phyloP scores from a whole-genome alignment of 2,329 filamentous ascomycete species.

The Ascochyta rabiei region DNA sequence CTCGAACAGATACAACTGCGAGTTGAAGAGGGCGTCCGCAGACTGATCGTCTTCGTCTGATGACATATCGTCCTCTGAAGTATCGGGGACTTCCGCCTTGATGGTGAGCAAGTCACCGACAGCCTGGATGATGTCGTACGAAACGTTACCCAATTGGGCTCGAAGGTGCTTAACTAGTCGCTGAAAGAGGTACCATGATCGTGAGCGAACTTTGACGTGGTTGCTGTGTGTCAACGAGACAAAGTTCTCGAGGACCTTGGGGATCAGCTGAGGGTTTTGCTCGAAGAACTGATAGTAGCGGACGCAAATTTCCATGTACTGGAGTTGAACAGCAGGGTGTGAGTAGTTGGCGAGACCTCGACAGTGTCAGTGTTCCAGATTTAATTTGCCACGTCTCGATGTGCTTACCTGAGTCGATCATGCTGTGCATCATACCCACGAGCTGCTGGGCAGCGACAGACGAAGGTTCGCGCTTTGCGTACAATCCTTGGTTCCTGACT shows the following conservation, averaged over 20 bases:
- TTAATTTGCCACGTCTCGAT: background rate
- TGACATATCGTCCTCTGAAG: slow-evolving; percentile 85
- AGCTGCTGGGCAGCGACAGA: slow-evolving; percentile 80
- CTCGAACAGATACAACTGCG: slow-evolving; percentile 92
- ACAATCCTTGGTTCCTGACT: slow-evolving; percentile 85
- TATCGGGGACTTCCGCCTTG: slow-evolving; percentile 83
- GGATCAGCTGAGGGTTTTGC: slow-evolving; percentile 78
- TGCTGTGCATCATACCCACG: slow-evolving; percentile 90
- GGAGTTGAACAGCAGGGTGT: slow-evolving; percentile 89
- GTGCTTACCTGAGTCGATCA: slow-evolving; percentile 84
- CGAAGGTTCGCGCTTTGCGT: slow-evolving; percentile 81
- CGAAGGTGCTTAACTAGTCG: slow-evolving; percentile 89
- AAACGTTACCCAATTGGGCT: slow-evolving; percentile 82
- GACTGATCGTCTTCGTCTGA: slow-evolving; percentile 91
- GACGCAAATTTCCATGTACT: slow-evolving; percentile 98
- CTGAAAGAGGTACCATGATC: slow-evolving; percentile 97
- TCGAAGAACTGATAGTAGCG: slow-evolving; percentile 95
- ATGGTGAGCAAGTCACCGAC: slow-evolving; percentile 88
- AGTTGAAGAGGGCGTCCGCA: slow-evolving; percentile 87
- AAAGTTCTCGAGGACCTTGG: slow-evolving; percentile 87
- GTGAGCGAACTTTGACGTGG: slow-evolving; percentile 82
- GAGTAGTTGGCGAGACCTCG: slow-evolving; percentile 81
- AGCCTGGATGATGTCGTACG: slow-evolving; percentile 88
- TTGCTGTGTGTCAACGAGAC: slow-evolving; percentile 87
- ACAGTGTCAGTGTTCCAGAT: slow-evolving; percentile 15